Evolutionary conservation across 202 grass and related monocot genomes (phyloP), one percentile per base, ranked within the genome.

Genomic region (Bolboschoenoplectus hybrid): DNA sequence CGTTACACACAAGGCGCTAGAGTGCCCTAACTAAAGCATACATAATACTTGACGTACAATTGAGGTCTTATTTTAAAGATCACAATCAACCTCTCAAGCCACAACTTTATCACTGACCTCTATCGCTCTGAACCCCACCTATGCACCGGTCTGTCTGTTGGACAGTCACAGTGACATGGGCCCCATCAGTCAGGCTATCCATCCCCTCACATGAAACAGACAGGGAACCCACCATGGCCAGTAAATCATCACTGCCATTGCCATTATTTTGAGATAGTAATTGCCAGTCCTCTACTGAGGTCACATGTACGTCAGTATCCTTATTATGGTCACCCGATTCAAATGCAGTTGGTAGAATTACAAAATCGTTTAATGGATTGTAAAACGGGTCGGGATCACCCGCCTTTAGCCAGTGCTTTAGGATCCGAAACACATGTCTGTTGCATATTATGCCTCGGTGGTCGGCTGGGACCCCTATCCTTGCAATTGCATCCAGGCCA

Each of bases 321-420:
- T 84, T 51, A 0, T 45, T 32, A 52, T 90, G 83, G 73, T 84
- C 89, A 60, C 92, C 80, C 0, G 91, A 69, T 74, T 98, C 91
- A 9, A 90, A 92, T 68, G 82, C 67, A 38, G 93, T 94, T n/a
- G 97, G 93, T 38, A 98, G 89, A 77, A 98, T 89, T 8, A 94
- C 92, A 0, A 91, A 96, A 81, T 98, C 93, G 0, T 90, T 98
- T 71, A 96, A 78, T 7, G 96, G 96, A 66, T 98, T 89, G 5
- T 96, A 98, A 86, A 94, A 98, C 0, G 89, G 91, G 75, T 96
- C 96, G n/a, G 93, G 88, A 55, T 94, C 91, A 13, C 96, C 91
- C 0, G 91, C 91, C 0, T 88, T 90, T 36, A 98, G 89, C 93
- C 96, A 98, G 36, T 95, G 88, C 58, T 91, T 85, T 41, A 96